Base-by-base conservation (phyloP, 129 eudicot species). In the Scalesia atractyloides region DNA sequence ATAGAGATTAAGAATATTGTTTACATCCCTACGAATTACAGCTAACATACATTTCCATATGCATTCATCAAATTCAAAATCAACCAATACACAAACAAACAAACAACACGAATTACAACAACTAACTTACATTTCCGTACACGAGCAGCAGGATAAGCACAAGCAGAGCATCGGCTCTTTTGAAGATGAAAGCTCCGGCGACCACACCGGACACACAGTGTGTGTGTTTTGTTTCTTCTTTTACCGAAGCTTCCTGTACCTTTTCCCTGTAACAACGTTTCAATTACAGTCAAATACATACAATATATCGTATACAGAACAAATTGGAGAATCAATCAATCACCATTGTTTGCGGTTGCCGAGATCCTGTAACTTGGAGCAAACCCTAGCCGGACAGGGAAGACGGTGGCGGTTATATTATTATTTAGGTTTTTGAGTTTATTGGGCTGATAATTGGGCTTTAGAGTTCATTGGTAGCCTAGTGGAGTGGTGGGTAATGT, bases 161-260 rank as follows among this genome's bases (percentile, higher is more conserved):
- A 87, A 41, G 93, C 94, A 87, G 89, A 73, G 70, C 94, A 87
- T 7, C 89, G 87, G 52, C 87, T 84, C 87, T 87, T 87, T 68
- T 87, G 94, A 15, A 87, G 84, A 73, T 87, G 94, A 70, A 87
- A 87, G 73, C 94, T 87, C 63, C 94, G 87, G 52, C 94, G 87
- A 17, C 94, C 94, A 53, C 94, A 87, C 24, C 89, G 82, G 54
- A 87, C 94, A 76, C 94, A 87, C 73, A 87, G 83, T 33, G 89
- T 84, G 88, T 85, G 90, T 65, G 89, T 87, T 82, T 87, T 85
- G 88, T 88, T 88, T 69, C 88, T 88, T 75, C 90, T 80, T 82
- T 87, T 87, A 59, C 92, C 92, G 26, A 87, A 87, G 43, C 92
- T 86, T 3, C 92, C 92, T 18, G 87, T 88, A 80, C 93, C 93